Evolutionary conservation across 352 stramenopile species (phyloP).

Genomic region (Thalassiosira livingstoniorum): DNA sequence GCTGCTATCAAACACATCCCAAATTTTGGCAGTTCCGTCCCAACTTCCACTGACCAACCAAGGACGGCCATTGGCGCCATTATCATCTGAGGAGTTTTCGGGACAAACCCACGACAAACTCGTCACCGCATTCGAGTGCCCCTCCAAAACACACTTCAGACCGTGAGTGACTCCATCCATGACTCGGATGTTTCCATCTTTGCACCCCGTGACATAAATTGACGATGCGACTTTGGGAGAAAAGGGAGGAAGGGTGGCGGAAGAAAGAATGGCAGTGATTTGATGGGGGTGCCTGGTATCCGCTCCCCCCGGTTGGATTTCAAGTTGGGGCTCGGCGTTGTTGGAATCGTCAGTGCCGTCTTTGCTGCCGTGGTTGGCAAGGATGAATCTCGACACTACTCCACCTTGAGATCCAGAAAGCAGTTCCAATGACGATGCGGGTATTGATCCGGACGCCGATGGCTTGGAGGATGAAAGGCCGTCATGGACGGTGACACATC

Average conservation of each 20-base stretch:
- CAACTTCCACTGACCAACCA: conserved; percentile 78
- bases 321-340: conserved; percentile 5
- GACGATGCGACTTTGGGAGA: not conserved
- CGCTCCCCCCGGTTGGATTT: conserved; percentile 50
- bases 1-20: conserved; percentile 59
- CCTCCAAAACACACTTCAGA: conserved; percentile 56
- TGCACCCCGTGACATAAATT: conserved; percentile 76
- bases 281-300: conserved; percentile 62
- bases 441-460: not conserved
- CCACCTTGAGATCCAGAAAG: conserved; percentile 52
- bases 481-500: conserved; percentile 44
- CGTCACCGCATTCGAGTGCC: conserved; percentile 81
- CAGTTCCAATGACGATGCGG: conserved; percentile 19
- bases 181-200: conserved; percentile 77
- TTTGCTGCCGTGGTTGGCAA: conserved; percentile 3
- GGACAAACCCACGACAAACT: conserved; percentile 68
- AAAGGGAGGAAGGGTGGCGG: not conserved
- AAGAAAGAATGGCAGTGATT: conserved; percentile 71
- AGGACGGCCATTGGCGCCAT: not conserved
- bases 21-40: conserved; percentile 85
- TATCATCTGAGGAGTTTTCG: no score
- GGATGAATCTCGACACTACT: conserved; percentile 47
- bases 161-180: conserved; percentile 66
- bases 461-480: not conserved
- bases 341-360: not conserved